Percentiles rank a stretch among this genome's conserved stretches.
Conservation (phyloP, 2,329 filamentous ascomycete genomes). For the Alternaria ventricosa region DNA sequence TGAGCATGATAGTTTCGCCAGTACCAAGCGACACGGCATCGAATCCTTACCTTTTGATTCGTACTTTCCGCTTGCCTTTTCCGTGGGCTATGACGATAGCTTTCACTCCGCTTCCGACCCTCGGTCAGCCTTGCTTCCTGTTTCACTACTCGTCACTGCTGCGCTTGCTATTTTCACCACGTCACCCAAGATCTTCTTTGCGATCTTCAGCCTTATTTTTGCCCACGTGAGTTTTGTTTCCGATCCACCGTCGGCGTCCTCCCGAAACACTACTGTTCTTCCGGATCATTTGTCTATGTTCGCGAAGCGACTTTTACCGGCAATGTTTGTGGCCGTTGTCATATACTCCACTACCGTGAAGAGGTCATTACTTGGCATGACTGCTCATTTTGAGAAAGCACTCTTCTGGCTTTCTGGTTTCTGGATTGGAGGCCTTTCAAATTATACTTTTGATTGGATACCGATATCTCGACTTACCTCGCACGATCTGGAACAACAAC, state of each 20-base stretch:
- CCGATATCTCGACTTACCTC: conserved; percentile 87
- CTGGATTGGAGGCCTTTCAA: conserved; percentile 89
- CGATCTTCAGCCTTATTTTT: conserved; percentile 80
- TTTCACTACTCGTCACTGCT: conserved; percentile 77
- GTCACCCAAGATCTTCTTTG: conserved; percentile 79
- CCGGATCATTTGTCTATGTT: conserved; percentile 63
- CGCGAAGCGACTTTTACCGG: conserved; percentile 81
- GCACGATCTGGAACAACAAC: conserved; percentile 86
- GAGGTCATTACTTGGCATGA: conserved; percentile 73
- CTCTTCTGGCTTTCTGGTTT: conserved; percentile 86
- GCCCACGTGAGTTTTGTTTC: conserved; percentile 87
- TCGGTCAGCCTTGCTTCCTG: conserved; percentile 77
- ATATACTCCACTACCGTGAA: conserved; percentile 83
- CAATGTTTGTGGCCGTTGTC: conserved; percentile 82
- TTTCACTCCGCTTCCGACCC: conserved; percentile 72
- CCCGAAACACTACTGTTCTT: conserved; percentile 54
- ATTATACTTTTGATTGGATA: conserved; percentile 93
- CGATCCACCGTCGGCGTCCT: conserved; percentile 74
- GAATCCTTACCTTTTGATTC: conserved; percentile 79
- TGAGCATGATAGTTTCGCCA: conserved; percentile 66
- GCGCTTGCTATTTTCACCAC: conserved; percentile 79
- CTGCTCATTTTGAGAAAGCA: conserved; percentile 85
- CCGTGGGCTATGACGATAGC: conserved; percentile 69
- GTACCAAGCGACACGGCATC: conserved; percentile 73
- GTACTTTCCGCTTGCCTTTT: conserved; percentile 85